Base-by-base conservation (phyloP, 768 basidiomycete genomes). In the Pulveroboletus sp. region DNA sequence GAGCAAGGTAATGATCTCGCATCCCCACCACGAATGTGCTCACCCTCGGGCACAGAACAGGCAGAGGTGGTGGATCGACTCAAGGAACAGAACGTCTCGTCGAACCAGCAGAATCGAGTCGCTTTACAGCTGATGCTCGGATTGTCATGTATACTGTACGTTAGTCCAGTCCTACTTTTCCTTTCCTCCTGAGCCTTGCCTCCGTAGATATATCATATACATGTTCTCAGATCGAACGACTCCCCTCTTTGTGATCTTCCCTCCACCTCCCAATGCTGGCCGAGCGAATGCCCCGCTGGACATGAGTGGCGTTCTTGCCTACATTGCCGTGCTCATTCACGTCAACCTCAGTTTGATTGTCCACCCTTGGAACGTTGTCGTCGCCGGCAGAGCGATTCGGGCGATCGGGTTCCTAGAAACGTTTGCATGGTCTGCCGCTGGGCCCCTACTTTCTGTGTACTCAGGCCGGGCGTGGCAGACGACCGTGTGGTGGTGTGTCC, bases 11-110 rank as follows among this genome's bases (percentile, higher is more conserved):
- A 55, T 58, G 49, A 15, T 24, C 11, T 6, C 39, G 11, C 2
- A 10, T 14, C 27, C 6, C 6, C 21, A 8, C 2, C n/a, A 9
- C 30, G 15, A 32, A 42, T 2, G 11, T 31, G 21, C 11, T 15
- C 2, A 14, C 26, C 14, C 43, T 43, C 5, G 8, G 39, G 24
- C 39, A 3, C 57, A 86, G 85, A 87, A 60, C 85, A 87, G 61
- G 78, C 83, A 40, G 76, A 77, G 39, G 36, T 83, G 11, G 74
- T 87, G 42, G 66, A 75, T n/a, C 56, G 48, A 5, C 65, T 87
- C 35, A 76, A 73, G 41, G 58, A 57, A n/a, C 67, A 73, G 39
- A 78, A 78, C 48, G 64, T 69, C 0, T 59, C 60, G 8, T 74
- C 74, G 1, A 78, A 76, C 61, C 56, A 61, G 49, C 71, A 68